Conservation (phyloP, 331 rosid genomes). For the Rosa hybrid region DNA sequence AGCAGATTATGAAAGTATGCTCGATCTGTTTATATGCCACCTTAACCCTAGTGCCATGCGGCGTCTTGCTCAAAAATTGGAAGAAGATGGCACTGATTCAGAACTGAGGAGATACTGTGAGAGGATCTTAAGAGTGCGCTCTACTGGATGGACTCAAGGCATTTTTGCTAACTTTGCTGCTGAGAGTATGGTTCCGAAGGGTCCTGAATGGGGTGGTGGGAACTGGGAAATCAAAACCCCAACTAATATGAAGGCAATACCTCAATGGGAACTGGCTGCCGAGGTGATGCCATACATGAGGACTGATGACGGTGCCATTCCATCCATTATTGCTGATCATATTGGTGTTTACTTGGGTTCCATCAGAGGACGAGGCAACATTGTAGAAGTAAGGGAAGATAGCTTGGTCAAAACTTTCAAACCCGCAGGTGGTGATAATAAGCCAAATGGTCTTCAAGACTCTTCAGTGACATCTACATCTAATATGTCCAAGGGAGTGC, state of each 20-base stretch:
- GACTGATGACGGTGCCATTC: conserved; percentile 89
- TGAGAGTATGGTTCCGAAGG: conserved; percentile 99
- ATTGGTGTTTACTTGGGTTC: conserved; percentile 94
- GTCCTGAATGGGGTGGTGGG: conserved; percentile 99
- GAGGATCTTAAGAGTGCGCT: conserved; percentile 89
- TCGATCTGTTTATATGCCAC: conserved; percentile 95
- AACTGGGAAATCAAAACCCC: conserved; percentile 99
- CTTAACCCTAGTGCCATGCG: conserved; percentile 99
- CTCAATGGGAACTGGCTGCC: conserved; percentile 97
- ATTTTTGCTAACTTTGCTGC: conserved; percentile 99
- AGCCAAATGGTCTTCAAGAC: conserved; percentile 52
- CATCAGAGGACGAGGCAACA: conserved; percentile 87
- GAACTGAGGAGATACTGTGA: conserved; percentile 97
- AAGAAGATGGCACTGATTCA: conserved; percentile 93
- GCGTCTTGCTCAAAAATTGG: conserved; percentile 96
- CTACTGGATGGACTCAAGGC: conserved; percentile 98
- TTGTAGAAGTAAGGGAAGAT: conserved; percentile 89
- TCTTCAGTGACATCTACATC: conserved; percentile 42
- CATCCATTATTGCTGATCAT: conserved; percentile 86
- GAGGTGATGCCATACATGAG: conserved; percentile 97
- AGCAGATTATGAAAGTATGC: conserved; percentile 88
- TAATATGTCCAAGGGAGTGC: conserved; percentile 46
- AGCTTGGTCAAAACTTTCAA: conserved; percentile 73
- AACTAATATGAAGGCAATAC: conserved; percentile 78
- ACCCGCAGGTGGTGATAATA: conserved; percentile 46